Evolutionary conservation across 2,329 filamentous ascomycete species (phyloP), one percentile per base, ranked within the genome.

Genomic region (Fusarium incarnatum): DNA sequence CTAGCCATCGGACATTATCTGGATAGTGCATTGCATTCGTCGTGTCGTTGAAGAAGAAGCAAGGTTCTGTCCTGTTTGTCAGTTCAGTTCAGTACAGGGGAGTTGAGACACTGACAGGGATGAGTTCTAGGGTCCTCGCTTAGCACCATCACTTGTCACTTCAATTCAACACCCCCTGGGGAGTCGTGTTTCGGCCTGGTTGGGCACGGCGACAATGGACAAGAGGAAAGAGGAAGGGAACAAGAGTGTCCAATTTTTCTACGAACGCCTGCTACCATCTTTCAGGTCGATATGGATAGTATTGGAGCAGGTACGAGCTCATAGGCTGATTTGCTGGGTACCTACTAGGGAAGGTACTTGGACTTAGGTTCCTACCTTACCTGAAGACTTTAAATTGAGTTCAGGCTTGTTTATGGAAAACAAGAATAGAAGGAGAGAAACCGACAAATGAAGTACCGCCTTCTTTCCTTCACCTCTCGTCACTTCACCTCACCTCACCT

Each of bases 131-230:
- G 55, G 59, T 49, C 49, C 58, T 69, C 64, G 60, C 60, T 55
- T 65, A 63, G 44, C 30, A 64, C 30, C 49, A 62, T 71, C 60
- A 71, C 60, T 68, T 71, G 50, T 71, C 68, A 71, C 56, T 56
- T 68, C 42, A 53, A 40, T 42, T 50, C 25, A 42, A 64, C 27
- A 37, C 60, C 28, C 44, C 59, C 59, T 56, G 40, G 46, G 22
- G 58, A 57, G 40, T 52, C 45, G 32, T 57, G 63, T 50, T 64
- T 60, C 59, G 50, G 53, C 28, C 52, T 47, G 42, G 20, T 40
- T 47, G 32, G 45, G 34, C 46, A 55, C 47, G 54, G 49, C 37
- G 49, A 40, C 52, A 48, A 64, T 57, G 57, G 54, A 55, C 37
- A 71, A 56, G 58, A 58, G 37, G 53, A 58, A 64, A 47, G 56